Conservation (phyloP, 495 filamentous ascomycete species). For the Penicillium silybi region DNA sequence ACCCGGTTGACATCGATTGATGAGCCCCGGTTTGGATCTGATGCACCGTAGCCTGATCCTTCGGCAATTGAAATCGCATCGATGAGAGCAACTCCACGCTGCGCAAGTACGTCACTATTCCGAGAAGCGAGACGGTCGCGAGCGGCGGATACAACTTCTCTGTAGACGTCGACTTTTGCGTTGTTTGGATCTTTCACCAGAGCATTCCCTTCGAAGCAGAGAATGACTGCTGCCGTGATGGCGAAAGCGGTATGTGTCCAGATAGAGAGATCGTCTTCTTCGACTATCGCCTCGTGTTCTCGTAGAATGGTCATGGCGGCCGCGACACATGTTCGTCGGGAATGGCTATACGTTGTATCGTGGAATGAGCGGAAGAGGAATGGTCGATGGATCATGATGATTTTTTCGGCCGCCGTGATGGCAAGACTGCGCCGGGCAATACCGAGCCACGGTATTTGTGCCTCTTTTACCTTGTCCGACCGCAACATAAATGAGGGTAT, state of each 20-base stretch:
- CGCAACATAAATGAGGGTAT: constrained; percentile 31
- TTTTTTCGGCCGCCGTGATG: constrained; percentile 45
- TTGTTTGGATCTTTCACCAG: constrained; percentile 10
- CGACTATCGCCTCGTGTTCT: constrained; percentile 31
- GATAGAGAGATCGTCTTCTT: constrained; percentile 27
- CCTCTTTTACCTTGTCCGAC: constrained; percentile 23
- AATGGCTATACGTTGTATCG: constrained; percentile 35
- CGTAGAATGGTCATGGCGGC: constrained; percentile 46
- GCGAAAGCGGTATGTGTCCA: constrained; percentile 33
- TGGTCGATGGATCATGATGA: constrained; percentile 50
- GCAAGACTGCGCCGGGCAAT: constrained; percentile 40
- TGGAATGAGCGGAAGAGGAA: constrained; percentile 44
- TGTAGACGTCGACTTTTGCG: constrained; percentile 17
- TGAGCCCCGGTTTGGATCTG: constrained; percentile 2
- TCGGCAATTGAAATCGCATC: constrained; percentile 27
- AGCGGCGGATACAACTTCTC: constrained; percentile 20
- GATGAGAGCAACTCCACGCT: constrained; percentile 30
- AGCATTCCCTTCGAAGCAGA: constrained; percentile 29
- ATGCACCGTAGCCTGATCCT: not conserved
- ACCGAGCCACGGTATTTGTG: constrained; percentile 34
- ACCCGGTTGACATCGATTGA: constrained; percentile 25
- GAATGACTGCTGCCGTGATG: constrained; percentile 29
- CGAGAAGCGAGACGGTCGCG: constrained; percentile 23
- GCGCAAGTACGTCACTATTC: constrained; percentile 22
- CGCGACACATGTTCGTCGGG: constrained; percentile 41